These are phyloP conservation scores for Aspergillus pseudonomiae DNA, from an alignment of 2,329 filamentous ascomycete species.

Conservation along the genomic window DNA sequence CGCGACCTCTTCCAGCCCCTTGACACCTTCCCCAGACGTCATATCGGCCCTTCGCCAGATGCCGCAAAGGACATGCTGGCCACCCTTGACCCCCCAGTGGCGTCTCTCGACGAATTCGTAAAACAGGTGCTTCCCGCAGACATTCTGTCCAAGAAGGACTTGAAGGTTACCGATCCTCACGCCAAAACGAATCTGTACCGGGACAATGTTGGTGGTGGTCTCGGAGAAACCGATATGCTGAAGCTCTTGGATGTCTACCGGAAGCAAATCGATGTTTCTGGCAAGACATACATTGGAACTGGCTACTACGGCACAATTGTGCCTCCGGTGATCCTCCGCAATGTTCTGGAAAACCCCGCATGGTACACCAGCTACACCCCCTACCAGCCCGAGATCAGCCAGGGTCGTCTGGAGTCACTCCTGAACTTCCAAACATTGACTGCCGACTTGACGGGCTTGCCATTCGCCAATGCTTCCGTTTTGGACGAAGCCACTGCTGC, in stretches of 20 bases:
- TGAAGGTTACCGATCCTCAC: conserved; percentile 59
- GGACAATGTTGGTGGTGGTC: conserved; percentile 43
- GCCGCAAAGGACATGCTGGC: conserved; percentile 79
- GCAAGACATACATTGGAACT: conserved; percentile 73
- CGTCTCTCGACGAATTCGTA: conserved; percentile 79
- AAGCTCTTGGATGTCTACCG: conserved; percentile 45
- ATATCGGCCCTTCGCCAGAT: conserved; percentile 78
- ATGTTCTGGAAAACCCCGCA: conserved; percentile 86
- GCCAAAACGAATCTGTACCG: conserved; percentile 45
- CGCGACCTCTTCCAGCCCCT: conserved; percentile 50
- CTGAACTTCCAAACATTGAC: conserved; percentile 96
- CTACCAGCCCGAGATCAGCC: conserved; percentile 96
- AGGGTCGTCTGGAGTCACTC: conserved; percentile 87
- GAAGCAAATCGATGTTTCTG: conserved; percentile 63
- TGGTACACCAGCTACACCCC: conserved; percentile 99
- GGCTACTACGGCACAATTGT: conserved; percentile 88
- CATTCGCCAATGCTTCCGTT: conserved; percentile 87
- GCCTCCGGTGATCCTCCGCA: conserved; percentile 88
- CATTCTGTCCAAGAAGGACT: conserved; percentile 69
- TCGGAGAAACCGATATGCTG: conserved; percentile 51
- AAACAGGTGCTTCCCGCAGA: conserved; percentile 79
- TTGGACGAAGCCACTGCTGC: conserved; percentile 91
- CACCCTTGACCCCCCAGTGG: conserved; percentile 72
- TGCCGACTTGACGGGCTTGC: conserved; percentile 80
- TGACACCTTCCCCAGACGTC: conserved; percentile 73